Evolutionary conservation across 495 filamentous ascomycete species (phyloP), one percentile per base, ranked within the genome.

Genomic region (Pyrenopolyporus hunteri): DNA sequence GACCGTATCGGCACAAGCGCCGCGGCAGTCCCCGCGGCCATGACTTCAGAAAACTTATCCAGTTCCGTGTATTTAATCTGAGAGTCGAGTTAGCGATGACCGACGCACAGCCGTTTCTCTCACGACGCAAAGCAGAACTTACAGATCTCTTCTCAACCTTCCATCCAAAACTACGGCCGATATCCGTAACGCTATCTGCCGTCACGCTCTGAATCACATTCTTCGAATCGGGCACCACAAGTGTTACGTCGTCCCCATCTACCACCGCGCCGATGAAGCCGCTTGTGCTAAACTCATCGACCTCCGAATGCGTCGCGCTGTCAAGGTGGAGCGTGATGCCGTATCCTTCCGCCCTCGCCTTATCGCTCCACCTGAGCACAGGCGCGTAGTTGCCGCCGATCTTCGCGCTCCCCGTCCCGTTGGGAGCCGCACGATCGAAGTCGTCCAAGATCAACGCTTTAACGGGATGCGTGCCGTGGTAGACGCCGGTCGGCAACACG

Each of bases 21-120:
- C 0, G 93, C 94, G 3, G 94, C 94, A 0, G 94, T 98, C 0
- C 94, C 94, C 1, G 91, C 92, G 2, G 93, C 94, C 75, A 97
- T 82, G 14, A 98, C 86, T 73, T 98, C 94, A 39, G 79, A 79
- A 75, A 98, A 97, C 5, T 74, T 70, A 10, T 75, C 69, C 6
- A 97, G 77, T 61, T 98, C 93, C n/a, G 83, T 79, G 72, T 93
- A 93, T 59, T 84, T 82, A 70, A 96, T 88, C 78, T 87, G 26
- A 49, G n/a, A 9, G 7, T 9, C 11, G 7, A 22, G 59, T 72
- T 56, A 72, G 64, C 49, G 11, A 55, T 22, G 0, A 40, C 35
- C 20, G 13, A 35, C 5, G 26, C 2, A 3, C 42, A 31, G 17
- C 10, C 11, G 40, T 23, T 11, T 32, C 40, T 32, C 35, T 14